Base-by-base conservation (phyloP, 1,284 basidiomycete genomes). In the Peniophora sp. region DNA sequence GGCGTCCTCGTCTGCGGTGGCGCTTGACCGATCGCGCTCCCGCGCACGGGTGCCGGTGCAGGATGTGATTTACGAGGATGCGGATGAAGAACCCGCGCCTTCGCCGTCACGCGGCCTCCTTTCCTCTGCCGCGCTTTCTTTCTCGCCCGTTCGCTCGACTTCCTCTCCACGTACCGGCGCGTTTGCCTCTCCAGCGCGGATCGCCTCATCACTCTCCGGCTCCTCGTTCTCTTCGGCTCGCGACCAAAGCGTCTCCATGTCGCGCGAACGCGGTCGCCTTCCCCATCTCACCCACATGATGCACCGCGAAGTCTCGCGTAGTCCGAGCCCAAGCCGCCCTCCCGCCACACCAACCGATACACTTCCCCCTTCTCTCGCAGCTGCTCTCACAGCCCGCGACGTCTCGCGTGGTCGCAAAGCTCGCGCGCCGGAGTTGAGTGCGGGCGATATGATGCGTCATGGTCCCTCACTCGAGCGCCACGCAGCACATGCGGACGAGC, bases 271-370 rank as follows among this genome's bases (percentile, higher is more conserved):
- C 5, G n/a, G n/a, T 8, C 5, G 39, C 5, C 10, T 39, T 59
- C 6, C 54, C 51, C 12, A 54, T n/a, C 39, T 8, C 39, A 15
- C 39, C 6, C n/a, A 8, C 5, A 41, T 41, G n/a, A 32, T 41
- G 20, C 39, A 41, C 20, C 39, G 15, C 39, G n/a, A 41, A 22
- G 8, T 53, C 32, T 68, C 65, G 15, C 69, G 67, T 11, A 71
- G 74, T 8, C 61, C 67, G 3, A 72, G 73, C 55, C 70, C 70
- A 0, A 71, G 71, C 51, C 54, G 66, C 8, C 60, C 65, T 1
- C 71, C 71, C 2, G 57, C 60, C 3, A 75, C 73, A 0, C 74
- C 74, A 1, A 35, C 47, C 1, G 52, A 47, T 17, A 46, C 20
- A 9, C 45, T 48, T 34, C 37, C 23, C 23, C 48, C 50, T 15